Evolutionary conservation across 495 filamentous ascomycete species (phyloP).

Genomic region (Hyaloscypha finlandica): DNA sequence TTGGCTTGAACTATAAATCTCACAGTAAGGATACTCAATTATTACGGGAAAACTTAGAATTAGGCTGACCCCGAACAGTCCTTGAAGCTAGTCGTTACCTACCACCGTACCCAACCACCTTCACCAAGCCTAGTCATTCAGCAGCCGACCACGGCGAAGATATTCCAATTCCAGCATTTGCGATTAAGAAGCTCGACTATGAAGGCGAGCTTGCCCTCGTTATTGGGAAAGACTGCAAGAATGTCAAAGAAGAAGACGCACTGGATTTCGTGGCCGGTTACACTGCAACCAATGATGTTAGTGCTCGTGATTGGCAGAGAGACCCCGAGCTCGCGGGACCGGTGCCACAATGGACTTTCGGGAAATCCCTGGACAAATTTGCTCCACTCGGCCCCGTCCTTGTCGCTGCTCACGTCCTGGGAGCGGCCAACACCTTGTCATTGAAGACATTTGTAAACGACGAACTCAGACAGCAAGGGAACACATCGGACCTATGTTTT

Average conservation of each 20-base stretch:
- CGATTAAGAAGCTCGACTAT: conserved; percentile 51
- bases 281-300: conserved; percentile 50
- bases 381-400: conserved; percentile 39
- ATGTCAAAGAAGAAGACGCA: conserved; percentile 44
- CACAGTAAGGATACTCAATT: conserved; percentile 37
- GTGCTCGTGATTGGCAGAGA: conserved; percentile 47
- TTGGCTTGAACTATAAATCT: conserved; percentile 43
- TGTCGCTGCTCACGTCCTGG: conserved; percentile 29
- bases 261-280: conserved; percentile 51
- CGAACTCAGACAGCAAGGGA: conserved; percentile 38
- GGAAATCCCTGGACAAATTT: conserved; percentile 33
- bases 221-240: conserved; percentile 47
- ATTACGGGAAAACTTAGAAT: background rate
- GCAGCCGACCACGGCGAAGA: conserved; percentile 7
- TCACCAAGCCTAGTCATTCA: background rate
- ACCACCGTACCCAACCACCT: background rate
- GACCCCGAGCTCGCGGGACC: conserved; percentile 37
- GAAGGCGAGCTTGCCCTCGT: conserved; percentile 52
- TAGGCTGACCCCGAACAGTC: background rate
- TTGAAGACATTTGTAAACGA: conserved; percentile 45
- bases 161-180: conserved; percentile 45
- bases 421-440: conserved; percentile 17
- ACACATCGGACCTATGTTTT: conserved; percentile 41
- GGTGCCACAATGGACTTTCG: conserved; percentile 29
- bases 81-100: background rate